Evolutionary conservation across 306 rosid species (phyloP).

Genomic region (Quercus berberidifolia): DNA sequence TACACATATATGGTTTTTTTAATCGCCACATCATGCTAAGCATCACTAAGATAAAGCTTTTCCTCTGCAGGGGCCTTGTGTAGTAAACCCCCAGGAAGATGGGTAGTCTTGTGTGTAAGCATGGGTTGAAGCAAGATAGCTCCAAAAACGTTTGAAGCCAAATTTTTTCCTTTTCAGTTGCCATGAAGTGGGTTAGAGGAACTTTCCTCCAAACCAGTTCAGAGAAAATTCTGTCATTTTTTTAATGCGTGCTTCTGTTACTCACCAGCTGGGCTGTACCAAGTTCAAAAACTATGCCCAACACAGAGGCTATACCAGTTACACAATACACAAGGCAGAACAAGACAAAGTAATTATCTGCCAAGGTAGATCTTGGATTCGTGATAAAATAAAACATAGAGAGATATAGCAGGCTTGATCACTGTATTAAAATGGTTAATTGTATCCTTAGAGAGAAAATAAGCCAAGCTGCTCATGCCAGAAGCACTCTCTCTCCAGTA

Average conservation of each 20-base stretch:
- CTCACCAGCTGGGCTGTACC: constrained; percentile 94
- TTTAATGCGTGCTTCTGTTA: constrained; percentile 3
- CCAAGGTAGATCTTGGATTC: constrained; percentile 81
- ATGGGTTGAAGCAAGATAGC: no score
- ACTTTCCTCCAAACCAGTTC: no score
- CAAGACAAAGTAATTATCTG: constrained; percentile 67
- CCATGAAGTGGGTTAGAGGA: no score
- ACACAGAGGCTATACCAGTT: constrained; percentile 84
- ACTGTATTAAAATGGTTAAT: constrained; percentile 73
- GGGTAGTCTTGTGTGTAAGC: no score
- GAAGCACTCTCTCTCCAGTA: constrained; percentile 63
- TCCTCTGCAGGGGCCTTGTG: no score
- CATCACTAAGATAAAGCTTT: no score
- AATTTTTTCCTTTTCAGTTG: no score
- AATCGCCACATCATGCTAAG: no score
- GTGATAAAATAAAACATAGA: constrained; percentile 92
- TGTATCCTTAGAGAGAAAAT: constrained; percentile 88
- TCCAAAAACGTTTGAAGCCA: no score
- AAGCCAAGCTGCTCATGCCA: constrained; percentile 95
- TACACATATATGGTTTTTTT: no score
- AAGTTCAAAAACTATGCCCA: constrained; percentile 73
- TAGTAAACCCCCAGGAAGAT: no score
- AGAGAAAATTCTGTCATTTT: background rate
- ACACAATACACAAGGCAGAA: constrained; percentile 90
- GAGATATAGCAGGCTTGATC: constrained; percentile 83